Conservation (phyloP, 1,139 yeast species). For the Nadsonia starkeyi-henricii region DNA sequence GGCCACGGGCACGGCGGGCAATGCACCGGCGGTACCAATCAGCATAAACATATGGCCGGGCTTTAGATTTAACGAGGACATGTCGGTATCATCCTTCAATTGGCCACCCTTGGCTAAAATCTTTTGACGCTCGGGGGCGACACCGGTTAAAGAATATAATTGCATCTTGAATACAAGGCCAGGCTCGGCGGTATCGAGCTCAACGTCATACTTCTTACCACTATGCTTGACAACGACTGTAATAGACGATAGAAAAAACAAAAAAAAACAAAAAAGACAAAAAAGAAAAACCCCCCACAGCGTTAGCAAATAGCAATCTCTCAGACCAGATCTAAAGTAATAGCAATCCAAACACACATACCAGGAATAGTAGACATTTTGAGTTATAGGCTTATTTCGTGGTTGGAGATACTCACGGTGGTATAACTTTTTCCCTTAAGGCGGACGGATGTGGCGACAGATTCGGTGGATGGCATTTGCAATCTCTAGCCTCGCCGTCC, state of each 20-base stretch:
- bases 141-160: slow-evolving; percentile 59
- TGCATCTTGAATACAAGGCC: slow-evolving; percentile 63
- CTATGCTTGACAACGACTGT: slow-evolving; percentile 60
- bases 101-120: slow-evolving; percentile 84
- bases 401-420: no score
- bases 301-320: no score
- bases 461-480: no score
- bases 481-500: no score
- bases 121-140: slow-evolving; percentile 81
- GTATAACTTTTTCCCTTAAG: no score
- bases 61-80: slow-evolving; percentile 41
- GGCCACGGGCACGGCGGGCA: slow-evolving; percentile 45
- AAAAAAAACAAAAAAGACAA: background rate
- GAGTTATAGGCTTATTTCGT: no score
- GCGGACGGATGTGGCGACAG: no score
- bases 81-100: slow-evolving; percentile 49
- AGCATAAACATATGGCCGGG: slow-evolving; percentile 67
- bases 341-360: background rate
- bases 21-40: slow-evolving; percentile 75
- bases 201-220: slow-evolving; percentile 67
- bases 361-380: background rate
- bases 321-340: no score
- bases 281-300: no score
- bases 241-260: background rate
- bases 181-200: slow-evolving; percentile 32